phyloP scores from a whole-genome alignment of 164 flowering plant genomes.

The Chimonanthus salicifolius region DNA sequence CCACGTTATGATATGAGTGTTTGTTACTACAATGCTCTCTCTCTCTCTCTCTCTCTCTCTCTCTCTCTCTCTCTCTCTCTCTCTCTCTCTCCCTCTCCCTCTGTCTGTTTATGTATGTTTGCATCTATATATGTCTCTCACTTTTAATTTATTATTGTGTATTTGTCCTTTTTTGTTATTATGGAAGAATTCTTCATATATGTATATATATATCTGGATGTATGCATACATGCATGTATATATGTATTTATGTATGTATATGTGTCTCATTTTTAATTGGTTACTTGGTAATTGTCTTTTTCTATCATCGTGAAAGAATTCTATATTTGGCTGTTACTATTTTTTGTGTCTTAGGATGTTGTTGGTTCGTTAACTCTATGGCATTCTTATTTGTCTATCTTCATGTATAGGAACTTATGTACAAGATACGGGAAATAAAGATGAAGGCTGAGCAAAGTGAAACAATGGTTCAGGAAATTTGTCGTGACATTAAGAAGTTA shows the following conservation, averaged over 20 bases:
- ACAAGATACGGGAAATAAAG: slow-evolving; percentile 91
- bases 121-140: no score
- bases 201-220: background rate
- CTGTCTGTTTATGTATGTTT: no score
- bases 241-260: no score
- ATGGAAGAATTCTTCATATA: no score
- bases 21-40: no score
- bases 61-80: no score
- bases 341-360: background rate
- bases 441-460: slow-evolving; percentile 98
- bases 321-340: background rate
- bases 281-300: background rate
- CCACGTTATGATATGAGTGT: no score
- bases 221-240: background rate
- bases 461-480: slow-evolving; percentile 98
- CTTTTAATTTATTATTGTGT: no score
- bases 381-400: background rate
- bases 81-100: no score
- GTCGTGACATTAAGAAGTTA: slow-evolving; percentile 96
- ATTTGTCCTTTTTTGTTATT: no score
- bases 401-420: slow-evolving; percentile 78
- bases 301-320: background rate
- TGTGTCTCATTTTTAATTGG: background rate
- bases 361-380: background rate
- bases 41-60: no score